Conservation (phyloP, 2,329 filamentous ascomycete genomes). For the Ceratocystis huliohia region DNA sequence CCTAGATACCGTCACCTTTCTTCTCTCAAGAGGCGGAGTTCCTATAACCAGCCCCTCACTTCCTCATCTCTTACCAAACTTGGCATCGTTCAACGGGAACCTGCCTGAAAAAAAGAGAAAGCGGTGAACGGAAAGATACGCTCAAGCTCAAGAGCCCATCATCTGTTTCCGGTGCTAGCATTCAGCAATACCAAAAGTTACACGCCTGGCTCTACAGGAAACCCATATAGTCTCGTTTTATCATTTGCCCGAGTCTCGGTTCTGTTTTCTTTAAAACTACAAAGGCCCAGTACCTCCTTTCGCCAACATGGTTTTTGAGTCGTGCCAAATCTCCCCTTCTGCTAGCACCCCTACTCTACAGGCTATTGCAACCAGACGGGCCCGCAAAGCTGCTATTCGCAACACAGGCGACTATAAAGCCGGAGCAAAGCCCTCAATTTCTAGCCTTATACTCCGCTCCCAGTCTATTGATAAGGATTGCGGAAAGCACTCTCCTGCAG, state of each 20-base stretch:
- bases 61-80: background rate
- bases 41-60: background rate
- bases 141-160: background rate
- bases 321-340: background rate
- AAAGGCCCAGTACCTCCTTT: background rate
- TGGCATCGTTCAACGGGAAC: conserved; percentile 4
- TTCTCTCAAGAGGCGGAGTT: background rate
- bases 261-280: conserved; percentile 5
- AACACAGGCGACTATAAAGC: background rate
- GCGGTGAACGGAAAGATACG: conserved; percentile 14
- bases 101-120: background rate
- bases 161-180: background rate
- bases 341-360: background rate
- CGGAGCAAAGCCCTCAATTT: background rate
- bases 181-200: background rate
- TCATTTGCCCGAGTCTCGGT: background rate
- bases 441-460: background rate
- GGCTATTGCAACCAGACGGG: conserved; percentile 10
- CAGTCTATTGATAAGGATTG: background rate
- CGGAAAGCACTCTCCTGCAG: background rate
- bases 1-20: too few species aligned
- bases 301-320: background rate
- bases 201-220: background rate
- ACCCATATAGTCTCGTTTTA: too few species aligned
- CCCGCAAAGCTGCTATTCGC: conserved; percentile 10